Percentiles rank a stretch among this genome's conserved stretches.
Evolutionary conservation across 768 basidiomycete genomes (phyloP).

Genomic region (Lyophyllum semitale): DNA sequence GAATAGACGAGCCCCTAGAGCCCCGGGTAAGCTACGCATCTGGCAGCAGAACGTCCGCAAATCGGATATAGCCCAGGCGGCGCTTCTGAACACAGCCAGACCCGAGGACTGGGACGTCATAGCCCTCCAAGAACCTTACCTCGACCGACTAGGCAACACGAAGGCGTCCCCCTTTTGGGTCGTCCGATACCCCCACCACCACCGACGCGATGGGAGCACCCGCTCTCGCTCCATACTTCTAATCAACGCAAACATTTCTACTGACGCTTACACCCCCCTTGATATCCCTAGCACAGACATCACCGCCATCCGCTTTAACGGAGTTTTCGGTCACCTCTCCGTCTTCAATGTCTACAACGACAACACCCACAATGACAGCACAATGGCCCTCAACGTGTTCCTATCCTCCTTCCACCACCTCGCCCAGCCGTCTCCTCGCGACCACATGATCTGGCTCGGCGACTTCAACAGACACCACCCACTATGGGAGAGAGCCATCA

Average conservation of each 20-base stretch:
- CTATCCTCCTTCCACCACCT: background rate
- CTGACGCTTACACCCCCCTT: background rate
- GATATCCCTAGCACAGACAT: background rate
- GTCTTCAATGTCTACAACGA: slow-evolving; percentile 11
- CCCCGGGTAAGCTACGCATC: background rate
- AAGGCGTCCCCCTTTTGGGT: slow-evolving; percentile 5
- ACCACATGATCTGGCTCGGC: background rate
- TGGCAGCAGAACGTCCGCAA: slow-evolving; percentile 31
- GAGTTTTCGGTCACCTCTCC: background rate
- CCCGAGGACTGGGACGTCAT: slow-evolving; percentile 25
- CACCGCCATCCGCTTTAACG: background rate
- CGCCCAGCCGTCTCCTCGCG: fast-evolving
- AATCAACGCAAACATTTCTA: slow-evolving; percentile 11
- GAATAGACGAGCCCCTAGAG: slow-evolving; percentile 12
- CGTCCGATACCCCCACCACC: slow-evolving; percentile 3
- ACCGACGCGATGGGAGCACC: background rate
- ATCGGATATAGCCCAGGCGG: slow-evolving; percentile 18
- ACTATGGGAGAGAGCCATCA: slow-evolving; percentile 2
- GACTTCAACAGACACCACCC: slow-evolving; percentile 6
- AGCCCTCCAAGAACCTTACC: slow-evolving; percentile 30
- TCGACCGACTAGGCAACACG: slow-evolving; percentile 21
- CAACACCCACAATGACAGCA: slow-evolving; percentile 4
- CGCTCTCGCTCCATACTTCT: slow-evolving; percentile 3
- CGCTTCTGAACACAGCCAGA: slow-evolving; percentile 12
- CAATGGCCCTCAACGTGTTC: background rate